Evolutionary conservation across 495 filamentous ascomycete genomes (phyloP), one percentile per base, ranked within the genome.

Genomic region (Tuber aestivum): DNA sequence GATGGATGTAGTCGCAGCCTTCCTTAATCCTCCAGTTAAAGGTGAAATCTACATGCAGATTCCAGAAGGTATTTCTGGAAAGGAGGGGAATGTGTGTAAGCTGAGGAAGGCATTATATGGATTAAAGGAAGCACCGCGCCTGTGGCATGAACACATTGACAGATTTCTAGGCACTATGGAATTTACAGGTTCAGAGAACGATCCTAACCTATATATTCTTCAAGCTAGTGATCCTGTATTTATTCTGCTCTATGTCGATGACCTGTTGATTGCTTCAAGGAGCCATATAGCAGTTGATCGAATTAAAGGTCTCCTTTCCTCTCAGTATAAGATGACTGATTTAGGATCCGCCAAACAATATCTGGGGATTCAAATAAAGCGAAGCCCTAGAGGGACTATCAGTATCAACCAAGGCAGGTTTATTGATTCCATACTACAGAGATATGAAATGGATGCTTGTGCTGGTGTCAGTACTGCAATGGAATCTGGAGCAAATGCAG

Each of bases 91-190:
- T 32, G 21, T 4, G 44, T 3, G 69, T 69, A 27, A n/a, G 45
- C 21, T 73, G 75, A 50, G n/a, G 20, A 77, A 75, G 0, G 65
- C 69, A 3, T 41, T 74, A 1, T 76, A 79, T 69, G 70, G 77
- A 3, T 35, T 76, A 40, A 76, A 69, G 32, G 70, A 76, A 38
- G 74, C 77, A 1, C 74, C 71, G 1, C 44, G 71, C n/a, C 50
- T 79, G 9, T 76, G 71, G 65, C 74, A 74, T 20, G 10, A 71
- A 10, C 23, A 73, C 21, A 71, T 79, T 10, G 40, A 69, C 41
- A 16, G 14, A 1, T 74, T 76, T 37, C 61, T 79, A 0, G 9
- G 40, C 1, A 44, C 69, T 32, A 44, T 79, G 23, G 44, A 68
- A 1, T 79, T 79, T n/a, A 1, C 0, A 14, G 70, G 48, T 42